Evolutionary conservation across 2,329 filamentous ascomycete genomes (phyloP).

Genomic region (Arachnopeziza araneosa): DNA sequence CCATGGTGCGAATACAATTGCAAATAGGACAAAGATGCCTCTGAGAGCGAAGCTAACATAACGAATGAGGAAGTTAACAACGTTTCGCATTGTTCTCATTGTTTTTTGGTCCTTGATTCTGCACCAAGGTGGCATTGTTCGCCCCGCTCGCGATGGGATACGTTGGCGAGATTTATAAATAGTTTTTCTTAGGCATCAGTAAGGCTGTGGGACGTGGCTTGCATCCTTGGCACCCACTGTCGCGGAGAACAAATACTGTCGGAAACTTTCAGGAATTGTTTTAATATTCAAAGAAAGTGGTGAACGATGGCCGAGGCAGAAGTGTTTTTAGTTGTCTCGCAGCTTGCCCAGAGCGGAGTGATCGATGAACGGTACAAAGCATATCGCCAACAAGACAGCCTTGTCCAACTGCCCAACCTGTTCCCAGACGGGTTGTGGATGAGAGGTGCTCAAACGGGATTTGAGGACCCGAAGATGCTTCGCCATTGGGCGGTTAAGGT

Average conservation of each 20-base stretch:
- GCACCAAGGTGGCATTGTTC: no score
- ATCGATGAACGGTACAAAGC: not conserved
- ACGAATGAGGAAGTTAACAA: not conserved
- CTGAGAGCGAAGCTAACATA: not conserved
- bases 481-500: not conserved
- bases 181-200: not conserved
- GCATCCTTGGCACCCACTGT: not conserved
- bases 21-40: not conserved
- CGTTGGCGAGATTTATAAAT: not conserved
- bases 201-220: not conserved
- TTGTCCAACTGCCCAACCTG: not conserved
- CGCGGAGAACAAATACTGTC: not conserved
- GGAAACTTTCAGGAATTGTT: not conserved
- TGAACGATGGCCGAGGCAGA: not conserved
- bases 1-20: not conserved
- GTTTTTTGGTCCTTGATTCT: not conserved
- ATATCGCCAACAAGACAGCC: not conserved
- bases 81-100: not conserved
- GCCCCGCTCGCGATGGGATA: no score
- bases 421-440: not conserved
- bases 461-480: not conserved
- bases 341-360: not conserved
- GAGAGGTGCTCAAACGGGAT: not conserved
- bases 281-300: not conserved
- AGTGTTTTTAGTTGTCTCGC: not conserved